phyloP scores from a whole-genome alignment of 192 early-diverging fungal genomes.

The Coemansia furcata region DNA sequence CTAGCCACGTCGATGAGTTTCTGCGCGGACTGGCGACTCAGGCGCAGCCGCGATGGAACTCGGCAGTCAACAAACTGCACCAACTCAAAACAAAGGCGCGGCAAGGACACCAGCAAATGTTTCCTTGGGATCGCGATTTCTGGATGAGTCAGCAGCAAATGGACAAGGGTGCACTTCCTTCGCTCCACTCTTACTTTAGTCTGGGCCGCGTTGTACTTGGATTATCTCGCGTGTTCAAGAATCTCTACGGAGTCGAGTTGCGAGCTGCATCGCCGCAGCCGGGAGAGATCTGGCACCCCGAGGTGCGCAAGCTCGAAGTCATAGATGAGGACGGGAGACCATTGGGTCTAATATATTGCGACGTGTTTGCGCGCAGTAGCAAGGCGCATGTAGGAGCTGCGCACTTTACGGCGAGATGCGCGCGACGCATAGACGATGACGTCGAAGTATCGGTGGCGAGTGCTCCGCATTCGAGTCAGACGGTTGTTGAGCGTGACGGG shows the following conservation, averaged over 20 bases:
- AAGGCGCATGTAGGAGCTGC: constrained; percentile 82
- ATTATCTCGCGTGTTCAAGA: constrained; percentile 77
- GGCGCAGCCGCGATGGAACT: constrained; percentile 57
- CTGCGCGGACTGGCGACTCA: constrained; percentile 65
- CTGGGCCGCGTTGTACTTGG: constrained; percentile 86
- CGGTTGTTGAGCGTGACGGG: constrained; percentile 49
- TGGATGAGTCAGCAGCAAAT: constrained; percentile 57
- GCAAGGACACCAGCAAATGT: constrained; percentile 18
- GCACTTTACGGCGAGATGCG: constrained; percentile 93
- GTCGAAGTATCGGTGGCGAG: constrained; percentile 15
- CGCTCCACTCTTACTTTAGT: constrained; percentile 77
- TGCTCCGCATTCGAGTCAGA: constrained; percentile 24
- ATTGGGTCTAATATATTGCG: constrained; percentile 93
- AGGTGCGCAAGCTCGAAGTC: constrained; percentile 88
- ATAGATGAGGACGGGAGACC: constrained; percentile 83
- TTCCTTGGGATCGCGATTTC: constrained; percentile 85
- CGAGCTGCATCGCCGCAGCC: constrained; percentile 63
- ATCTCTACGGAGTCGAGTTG: constrained; percentile 85
- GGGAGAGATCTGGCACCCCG: constrained; percentile 89
- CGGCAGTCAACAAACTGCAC: too few species aligned
- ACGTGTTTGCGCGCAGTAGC: constrained; percentile 76
- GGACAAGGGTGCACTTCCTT: constrained; percentile 40
- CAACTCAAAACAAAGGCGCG: neutral
- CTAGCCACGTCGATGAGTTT: constrained; percentile 83
- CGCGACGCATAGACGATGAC: constrained; percentile 84